A percentile compares a stretch with the other conserved stretches of the same genome.
phyloP scores from a whole-genome alignment of 1,139 yeast species.

The Yamadazyma taylorii region DNA sequence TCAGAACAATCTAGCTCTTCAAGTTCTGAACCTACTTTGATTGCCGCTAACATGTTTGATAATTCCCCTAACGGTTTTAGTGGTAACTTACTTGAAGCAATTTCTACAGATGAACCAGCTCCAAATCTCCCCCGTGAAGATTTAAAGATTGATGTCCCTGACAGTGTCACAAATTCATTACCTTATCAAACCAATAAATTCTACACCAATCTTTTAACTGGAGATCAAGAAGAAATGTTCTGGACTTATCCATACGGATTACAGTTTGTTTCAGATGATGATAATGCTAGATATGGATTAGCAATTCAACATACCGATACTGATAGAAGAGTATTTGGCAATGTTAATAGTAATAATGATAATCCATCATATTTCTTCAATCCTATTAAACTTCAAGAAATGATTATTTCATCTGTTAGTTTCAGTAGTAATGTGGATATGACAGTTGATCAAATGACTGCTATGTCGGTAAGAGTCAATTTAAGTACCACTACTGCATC shows the following conservation, averaged over 20 bases:
- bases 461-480: slow-evolving; percentile 56
- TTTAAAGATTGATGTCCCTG: slow-evolving; percentile 53
- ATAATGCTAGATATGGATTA: slow-evolving; percentile 50
- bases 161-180: slow-evolving; percentile 39
- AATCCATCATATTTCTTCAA: slow-evolving; percentile 48
- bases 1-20: not conserved
- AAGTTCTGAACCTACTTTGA: slow-evolving; percentile 2
- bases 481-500: slow-evolving; percentile 30
- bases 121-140: slow-evolving; percentile 46
- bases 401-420: slow-evolving; percentile 57
- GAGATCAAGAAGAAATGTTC: slow-evolving; percentile 57
- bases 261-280: slow-evolving; percentile 58
- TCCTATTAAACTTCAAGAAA: slow-evolving; percentile 52
- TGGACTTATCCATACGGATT: slow-evolving; percentile 83
- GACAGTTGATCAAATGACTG: slow-evolving; percentile 49
- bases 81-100: slow-evolving; percentile 47
- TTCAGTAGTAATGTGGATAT: slow-evolving; percentile 38
- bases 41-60: slow-evolving; percentile 7
- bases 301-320: slow-evolving; percentile 66
- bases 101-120: slow-evolving; percentile 53
- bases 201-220: slow-evolving; percentile 75
- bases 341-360: slow-evolving; percentile 33
- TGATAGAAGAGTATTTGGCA: slow-evolving; percentile 65
- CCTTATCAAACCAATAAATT: slow-evolving; percentile 83
- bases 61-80: slow-evolving; percentile 8